These are phyloP conservation scores for Aureobasidium sp. DNA, from an alignment of 2,329 filamentous ascomycete species.

Conservation along the genomic window DNA sequence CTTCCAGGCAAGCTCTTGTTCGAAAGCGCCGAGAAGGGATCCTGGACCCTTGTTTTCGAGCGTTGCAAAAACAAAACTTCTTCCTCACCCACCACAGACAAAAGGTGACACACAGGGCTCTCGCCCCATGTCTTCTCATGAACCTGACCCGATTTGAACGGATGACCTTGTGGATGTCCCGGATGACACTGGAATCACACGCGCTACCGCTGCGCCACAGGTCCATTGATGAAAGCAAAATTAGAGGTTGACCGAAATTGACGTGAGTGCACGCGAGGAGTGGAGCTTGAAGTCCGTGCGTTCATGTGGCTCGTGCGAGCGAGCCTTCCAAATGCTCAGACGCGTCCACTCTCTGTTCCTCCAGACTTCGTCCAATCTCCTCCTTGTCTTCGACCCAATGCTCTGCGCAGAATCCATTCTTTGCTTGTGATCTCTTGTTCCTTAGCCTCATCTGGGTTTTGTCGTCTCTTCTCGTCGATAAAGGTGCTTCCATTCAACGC, in stretches of 20 bases:
- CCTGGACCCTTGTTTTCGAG: neutral
- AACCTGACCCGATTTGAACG: slow-evolving; percentile 8
- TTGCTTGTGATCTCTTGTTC: slow-evolving; percentile 26
- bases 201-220: slow-evolving; percentile 8
- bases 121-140: neutral
- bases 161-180: slow-evolving; percentile 2
- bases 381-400: slow-evolving; percentile 27
- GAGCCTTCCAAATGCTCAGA: neutral
- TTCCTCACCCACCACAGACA: neutral
- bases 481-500: slow-evolving; percentile 25
- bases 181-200: slow-evolving; percentile 1
- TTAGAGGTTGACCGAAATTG: neutral
- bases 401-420: slow-evolving; percentile 34
- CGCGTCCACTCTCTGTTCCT: slow-evolving; percentile 24
- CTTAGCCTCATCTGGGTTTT: slow-evolving; percentile 13
- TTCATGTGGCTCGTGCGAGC: neutral
- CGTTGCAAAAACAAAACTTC: neutral
- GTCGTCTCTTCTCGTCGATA: slow-evolving; percentile 20
- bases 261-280: neutral
- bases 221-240: neutral
- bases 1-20: neutral
- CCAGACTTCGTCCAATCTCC: slow-evolving; percentile 26
- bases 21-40: neutral
- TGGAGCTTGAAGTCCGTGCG: neutral
- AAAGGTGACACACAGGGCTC: neutral